phyloP scores from a whole-genome alignment of 2,329 filamentous ascomycete species.

The Canariomyces notabilis region DNA sequence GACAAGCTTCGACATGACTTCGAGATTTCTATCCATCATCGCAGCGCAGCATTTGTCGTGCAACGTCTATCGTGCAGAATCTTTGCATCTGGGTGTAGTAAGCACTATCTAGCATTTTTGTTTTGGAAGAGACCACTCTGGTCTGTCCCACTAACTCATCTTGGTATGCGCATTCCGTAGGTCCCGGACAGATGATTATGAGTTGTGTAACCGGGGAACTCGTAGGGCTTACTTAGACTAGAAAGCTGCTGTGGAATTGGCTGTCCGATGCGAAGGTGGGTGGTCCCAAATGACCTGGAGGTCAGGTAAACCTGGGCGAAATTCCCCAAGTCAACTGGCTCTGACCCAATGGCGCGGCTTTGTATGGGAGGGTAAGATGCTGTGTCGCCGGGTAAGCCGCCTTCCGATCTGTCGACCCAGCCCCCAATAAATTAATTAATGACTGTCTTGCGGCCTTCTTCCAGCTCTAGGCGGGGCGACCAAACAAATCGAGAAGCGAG shows the following conservation, averaged over 20 bases:
- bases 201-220: neutral
- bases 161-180: neutral
- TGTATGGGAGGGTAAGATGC: conserved; percentile 12
- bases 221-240: neutral
- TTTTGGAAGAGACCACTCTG: too few species aligned
- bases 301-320: conserved; percentile 2
- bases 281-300: neutral
- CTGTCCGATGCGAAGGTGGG: neutral
- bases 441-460: neutral
- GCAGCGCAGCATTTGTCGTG: too few species aligned
- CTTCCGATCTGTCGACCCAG: conserved; percentile 1
- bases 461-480: neutral
- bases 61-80: too few species aligned
- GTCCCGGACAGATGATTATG: neutral
- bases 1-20: neutral
- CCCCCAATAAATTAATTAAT: neutral
- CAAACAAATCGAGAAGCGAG: neutral
- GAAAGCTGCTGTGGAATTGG: neutral
- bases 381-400: conserved; percentile 8
- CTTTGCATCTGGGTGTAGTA: too few species aligned
- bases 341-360: conserved; percentile 6
- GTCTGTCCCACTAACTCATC: neutral
- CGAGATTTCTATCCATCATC: too few species aligned
- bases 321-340: too few species aligned
- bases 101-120: too few species aligned